Conservation (phyloP, 306 rosid genomes). For the Quercus engelmannii region DNA sequence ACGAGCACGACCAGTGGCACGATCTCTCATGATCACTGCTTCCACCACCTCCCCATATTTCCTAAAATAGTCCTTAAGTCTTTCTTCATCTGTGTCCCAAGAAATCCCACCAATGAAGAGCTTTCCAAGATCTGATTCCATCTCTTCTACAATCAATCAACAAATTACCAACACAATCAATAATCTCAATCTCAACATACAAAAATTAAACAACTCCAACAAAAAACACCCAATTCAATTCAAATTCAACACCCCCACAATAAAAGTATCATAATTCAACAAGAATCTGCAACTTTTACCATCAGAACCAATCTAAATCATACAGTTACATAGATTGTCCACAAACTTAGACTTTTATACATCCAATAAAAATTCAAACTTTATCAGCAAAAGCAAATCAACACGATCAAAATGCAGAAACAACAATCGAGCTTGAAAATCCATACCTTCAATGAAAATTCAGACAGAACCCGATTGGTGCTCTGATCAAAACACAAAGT, state of each 20-base stretch:
- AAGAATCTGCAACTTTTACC: conserved; percentile 13
- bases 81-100: conserved; percentile 95
- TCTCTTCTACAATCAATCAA: conserved; percentile 49
- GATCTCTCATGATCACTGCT: conserved; percentile 97
- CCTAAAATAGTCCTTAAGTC: conserved; percentile 76
- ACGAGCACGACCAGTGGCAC: conserved; percentile 92
- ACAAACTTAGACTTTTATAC: conserved; percentile 14
- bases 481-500: conserved; percentile 53
- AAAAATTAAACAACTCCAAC: conserved; percentile 26
- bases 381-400: conserved; percentile 22
- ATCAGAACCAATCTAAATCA: conserved; percentile 30
- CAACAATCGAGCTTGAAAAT: conserved; percentile 23
- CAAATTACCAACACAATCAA: conserved; percentile 27
- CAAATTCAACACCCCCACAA: conserved; percentile 16
- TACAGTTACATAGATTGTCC: conserved; percentile 12
- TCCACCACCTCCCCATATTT: conserved; percentile 89
- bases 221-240: conserved; percentile 14
- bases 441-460: conserved; percentile 50
- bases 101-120: conserved; percentile 99
- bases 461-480: conserved; percentile 54
- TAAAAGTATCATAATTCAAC: conserved; percentile 28
- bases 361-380: conserved; percentile 22
- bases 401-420: conserved; percentile 57
- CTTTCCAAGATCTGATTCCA: conserved; percentile 97
- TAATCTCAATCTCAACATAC: conserved; percentile 20